Evolutionary conservation across 176 grass and related monocot species (phyloP).

Genomic region (Tuctoria greenei): DNA sequence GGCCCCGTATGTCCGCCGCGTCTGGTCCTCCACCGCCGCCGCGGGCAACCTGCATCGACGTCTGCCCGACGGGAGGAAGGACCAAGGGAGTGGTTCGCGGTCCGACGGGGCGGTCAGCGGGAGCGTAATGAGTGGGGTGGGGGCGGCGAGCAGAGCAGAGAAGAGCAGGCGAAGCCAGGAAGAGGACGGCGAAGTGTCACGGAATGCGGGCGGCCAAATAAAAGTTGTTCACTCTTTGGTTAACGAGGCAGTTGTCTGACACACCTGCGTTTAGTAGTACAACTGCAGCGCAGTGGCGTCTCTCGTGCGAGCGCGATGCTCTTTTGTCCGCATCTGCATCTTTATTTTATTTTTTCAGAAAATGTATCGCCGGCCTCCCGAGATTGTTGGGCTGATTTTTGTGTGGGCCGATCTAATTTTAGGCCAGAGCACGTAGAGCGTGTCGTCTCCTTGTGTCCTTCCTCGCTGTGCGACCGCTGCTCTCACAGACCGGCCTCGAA

Average conservation of each 20-base stretch:
- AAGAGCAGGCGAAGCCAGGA: background rate
- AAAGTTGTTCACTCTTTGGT: conserved; percentile 17
- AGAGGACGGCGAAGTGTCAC: conserved; percentile 34
- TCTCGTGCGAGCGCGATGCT: background rate
- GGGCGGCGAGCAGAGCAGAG: background rate
- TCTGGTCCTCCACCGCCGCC: conserved; percentile 4
- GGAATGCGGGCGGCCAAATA: conserved; percentile 38
- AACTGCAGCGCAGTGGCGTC: background rate
- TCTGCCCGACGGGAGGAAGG: background rate
- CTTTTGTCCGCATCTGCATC: background rate
- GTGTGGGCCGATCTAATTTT: background rate
- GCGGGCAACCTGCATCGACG: conserved; percentile 44
- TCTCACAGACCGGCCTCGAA: background rate
- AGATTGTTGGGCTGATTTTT: background rate
- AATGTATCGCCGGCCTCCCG: background rate
- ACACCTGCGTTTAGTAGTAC: background rate
- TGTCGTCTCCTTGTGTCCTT: background rate
- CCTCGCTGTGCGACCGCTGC: background rate
- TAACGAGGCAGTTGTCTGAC: background rate
- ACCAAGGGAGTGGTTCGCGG: background rate
- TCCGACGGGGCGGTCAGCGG: background rate
- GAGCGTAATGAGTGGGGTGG: conserved; percentile 29
- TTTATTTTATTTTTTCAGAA: background rate
- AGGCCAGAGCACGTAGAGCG: background rate
- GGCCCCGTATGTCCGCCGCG: conserved; percentile 39